These are phyloP conservation scores for Excoecaria agallocha DNA, from an alignment of 345 rosid genomes.

Conservation along the genomic window DNA sequence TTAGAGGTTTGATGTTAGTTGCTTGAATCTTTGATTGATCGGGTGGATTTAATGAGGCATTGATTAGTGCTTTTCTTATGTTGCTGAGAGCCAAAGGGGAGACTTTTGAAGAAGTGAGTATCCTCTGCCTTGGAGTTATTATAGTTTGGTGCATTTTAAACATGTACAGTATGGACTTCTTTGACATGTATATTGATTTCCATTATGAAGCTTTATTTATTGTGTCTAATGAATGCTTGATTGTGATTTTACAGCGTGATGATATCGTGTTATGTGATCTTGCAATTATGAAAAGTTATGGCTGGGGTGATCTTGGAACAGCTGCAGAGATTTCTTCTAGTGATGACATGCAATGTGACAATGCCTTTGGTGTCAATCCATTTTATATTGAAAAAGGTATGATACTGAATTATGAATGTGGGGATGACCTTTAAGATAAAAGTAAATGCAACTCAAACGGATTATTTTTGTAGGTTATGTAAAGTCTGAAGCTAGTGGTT, in stretches of 20 bases:
- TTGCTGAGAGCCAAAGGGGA: no score
- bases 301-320: constrained; percentile 64
- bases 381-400: constrained; percentile 80
- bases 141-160: no score
- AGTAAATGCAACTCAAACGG: not conserved
- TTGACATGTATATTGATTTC: not conserved
- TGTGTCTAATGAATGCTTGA: not conserved
- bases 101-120: no score
- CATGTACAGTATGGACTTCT: not conserved
- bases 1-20: no score
- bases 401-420: not conserved
- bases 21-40: no score
- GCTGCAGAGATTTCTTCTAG: constrained; percentile 29
- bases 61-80: no score
- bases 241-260: constrained; percentile 45
- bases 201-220: not conserved
- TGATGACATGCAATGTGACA: no score
- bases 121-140: no score
- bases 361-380: constrained; percentile 65
- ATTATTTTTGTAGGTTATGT: constrained; percentile 42
- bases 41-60: no score
- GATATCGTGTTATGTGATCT: constrained; percentile 25
- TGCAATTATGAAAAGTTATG: constrained; percentile 66
- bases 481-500: constrained; percentile 52
- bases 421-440: not conserved